Evolutionary conservation across 345 rosid species (phyloP).

Genomic region (Limnanthes douglasii): DNA sequence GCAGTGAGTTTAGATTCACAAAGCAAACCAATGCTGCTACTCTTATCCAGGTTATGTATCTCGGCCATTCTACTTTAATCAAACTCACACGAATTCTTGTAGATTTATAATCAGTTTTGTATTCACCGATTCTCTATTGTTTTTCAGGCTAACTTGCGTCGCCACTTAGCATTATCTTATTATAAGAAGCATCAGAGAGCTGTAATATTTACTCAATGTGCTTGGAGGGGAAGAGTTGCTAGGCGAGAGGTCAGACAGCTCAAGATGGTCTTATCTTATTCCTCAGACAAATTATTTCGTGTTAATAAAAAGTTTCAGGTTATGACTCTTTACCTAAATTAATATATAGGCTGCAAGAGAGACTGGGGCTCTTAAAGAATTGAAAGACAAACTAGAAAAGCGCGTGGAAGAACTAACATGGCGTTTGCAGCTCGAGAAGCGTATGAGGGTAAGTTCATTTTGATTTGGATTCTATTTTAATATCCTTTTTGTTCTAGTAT

Average conservation of each 20-base stretch:
- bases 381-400: slow-evolving; percentile 95
- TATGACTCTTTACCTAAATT: slow-evolving; percentile 12
- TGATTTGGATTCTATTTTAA: neutral
- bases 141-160: slow-evolving; percentile 67
- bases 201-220: slow-evolving; percentile 70
- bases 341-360: slow-evolving; percentile 71
- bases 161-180: slow-evolving; percentile 51
- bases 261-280: slow-evolving; percentile 47
- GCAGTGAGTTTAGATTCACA: slow-evolving; percentile 83
- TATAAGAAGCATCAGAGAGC: slow-evolving; percentile 84
- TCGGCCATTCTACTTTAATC: slow-evolving; percentile 8
- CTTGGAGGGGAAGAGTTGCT: slow-evolving; percentile 96
- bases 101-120: slow-evolving; percentile 1
- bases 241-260: slow-evolving; percentile 79
- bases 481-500: neutral
- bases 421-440: slow-evolving; percentile 95
- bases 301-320: slow-evolving; percentile 1
- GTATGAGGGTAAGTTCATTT: slow-evolving; percentile 60
- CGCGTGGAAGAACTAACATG: slow-evolving; percentile 96
- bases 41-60: slow-evolving; percentile 54
- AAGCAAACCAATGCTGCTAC: slow-evolving; percentile 89
- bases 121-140: slow-evolving; percentile 11
- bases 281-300: slow-evolving; percentile 3
- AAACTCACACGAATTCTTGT: slow-evolving; percentile 2
- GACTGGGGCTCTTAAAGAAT: slow-evolving; percentile 97